Conservation (phyloP, 805 yeast genomes). For the Sporopachydermia lactativora region DNA sequence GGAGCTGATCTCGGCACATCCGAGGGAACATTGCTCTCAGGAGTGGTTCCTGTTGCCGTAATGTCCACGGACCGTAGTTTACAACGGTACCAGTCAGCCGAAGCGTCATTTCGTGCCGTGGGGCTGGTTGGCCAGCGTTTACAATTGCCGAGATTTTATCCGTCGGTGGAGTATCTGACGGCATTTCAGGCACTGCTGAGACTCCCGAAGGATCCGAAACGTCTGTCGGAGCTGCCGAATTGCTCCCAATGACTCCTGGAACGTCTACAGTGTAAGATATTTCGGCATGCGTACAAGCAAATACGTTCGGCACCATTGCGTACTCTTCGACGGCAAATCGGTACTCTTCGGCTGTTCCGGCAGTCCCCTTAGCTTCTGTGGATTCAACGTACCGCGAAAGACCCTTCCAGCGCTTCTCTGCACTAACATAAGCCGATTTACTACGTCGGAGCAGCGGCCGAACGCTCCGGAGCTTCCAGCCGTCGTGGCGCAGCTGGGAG, state of each 20-base stretch:
- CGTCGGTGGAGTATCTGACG: conserved; percentile 30
- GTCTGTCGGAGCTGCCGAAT: conserved; percentile 18
- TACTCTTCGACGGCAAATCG: conserved; percentile 44
- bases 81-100: conserved; percentile 45
- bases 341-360: conserved; percentile 14
- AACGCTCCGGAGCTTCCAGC: neutral
- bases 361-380: conserved; percentile 20
- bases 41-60: conserved; percentile 58
- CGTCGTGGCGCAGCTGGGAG: neutral
- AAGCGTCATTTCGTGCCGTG: conserved; percentile 48
- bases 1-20: conserved; percentile 39
- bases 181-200: too few species aligned
- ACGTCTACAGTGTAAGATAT: conserved; percentile 54
- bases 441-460: neutral
- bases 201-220: too few species aligned
- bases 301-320: conserved; percentile 59
- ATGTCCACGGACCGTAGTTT: conserved; percentile 94
- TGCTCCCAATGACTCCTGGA: conserved; percentile 46
- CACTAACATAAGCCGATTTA: conserved; percentile 7
- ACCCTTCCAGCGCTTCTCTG: conserved; percentile 57
- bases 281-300: conserved; percentile 44
- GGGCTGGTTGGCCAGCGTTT: conserved; percentile 38
- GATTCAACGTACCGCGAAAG: conserved; percentile 48
- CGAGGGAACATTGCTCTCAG: conserved; percentile 59
- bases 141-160: conserved; percentile 30